phyloP scores from a whole-genome alignment of 164 flowering plant genomes.

The Aristolochia fimbriata region DNA sequence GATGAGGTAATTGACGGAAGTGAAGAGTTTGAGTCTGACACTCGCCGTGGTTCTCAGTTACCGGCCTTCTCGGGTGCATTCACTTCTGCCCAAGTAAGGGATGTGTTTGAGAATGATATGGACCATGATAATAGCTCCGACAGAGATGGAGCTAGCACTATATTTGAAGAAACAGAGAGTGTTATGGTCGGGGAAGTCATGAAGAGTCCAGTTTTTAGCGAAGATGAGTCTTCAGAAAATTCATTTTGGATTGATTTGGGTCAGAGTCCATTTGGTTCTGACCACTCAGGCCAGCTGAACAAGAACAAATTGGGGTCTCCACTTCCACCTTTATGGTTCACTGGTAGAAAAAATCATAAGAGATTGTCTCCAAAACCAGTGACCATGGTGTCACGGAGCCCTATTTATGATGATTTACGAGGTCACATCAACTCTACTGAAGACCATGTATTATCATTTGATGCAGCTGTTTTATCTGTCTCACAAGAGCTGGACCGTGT shows the following conservation, averaged over 20 bases:
- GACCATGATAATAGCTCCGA: constrained; percentile 65
- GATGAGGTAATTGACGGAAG: constrained; percentile 21
- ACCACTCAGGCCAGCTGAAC: constrained; percentile 28
- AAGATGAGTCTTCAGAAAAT: constrained; percentile 57
- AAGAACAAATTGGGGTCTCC: constrained; percentile 35
- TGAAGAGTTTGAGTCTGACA: constrained; percentile 29
- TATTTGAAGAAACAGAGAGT: constrained; percentile 59
- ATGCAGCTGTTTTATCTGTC: constrained; percentile 47
- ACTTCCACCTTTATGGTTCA: constrained; percentile 47
- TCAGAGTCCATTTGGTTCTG: constrained; percentile 53
- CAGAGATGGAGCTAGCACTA: constrained; percentile 63
- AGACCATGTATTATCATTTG: constrained; percentile 42
- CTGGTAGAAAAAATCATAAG: constrained; percentile 28
- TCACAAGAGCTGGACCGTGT: constrained; percentile 40
- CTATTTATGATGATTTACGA: constrained; percentile 32
- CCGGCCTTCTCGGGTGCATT: constrained; percentile 73
- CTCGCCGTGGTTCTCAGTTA: constrained; percentile 31
- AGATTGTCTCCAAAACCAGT: constrained; percentile 31
- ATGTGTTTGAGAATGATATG: constrained; percentile 57
- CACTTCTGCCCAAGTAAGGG: constrained; percentile 57
- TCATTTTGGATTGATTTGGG: constrained; percentile 66
- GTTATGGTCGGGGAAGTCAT: constrained; percentile 60
- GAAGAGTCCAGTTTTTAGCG: constrained; percentile 65
- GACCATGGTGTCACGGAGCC: constrained; percentile 22
- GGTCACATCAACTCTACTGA: constrained; percentile 16